Evolutionary conservation across 2,329 filamentous ascomycete species (phyloP).

Genomic region (Beauveria australis): DNA sequence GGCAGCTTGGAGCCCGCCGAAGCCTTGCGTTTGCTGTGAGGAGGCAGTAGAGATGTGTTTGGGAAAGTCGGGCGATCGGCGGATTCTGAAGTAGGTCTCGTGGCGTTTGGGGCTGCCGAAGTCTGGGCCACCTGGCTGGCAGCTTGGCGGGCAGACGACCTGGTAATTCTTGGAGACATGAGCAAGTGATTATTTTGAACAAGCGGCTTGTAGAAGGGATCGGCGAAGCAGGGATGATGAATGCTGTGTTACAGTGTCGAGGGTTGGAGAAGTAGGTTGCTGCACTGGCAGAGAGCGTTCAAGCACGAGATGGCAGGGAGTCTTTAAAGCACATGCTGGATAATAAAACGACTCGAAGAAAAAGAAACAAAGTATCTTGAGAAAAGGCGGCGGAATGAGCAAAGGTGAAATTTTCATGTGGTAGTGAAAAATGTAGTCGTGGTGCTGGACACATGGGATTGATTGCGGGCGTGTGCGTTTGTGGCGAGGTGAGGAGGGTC

Average conservation of each 20-base stretch:
- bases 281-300: constrained; percentile 7
- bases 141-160: constrained; percentile 87
- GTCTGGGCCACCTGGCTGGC: constrained; percentile 51
- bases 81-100: constrained; percentile 30
- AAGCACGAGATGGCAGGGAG: constrained; percentile 11
- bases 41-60: constrained; percentile 32
- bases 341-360: not conserved
- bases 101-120: constrained; percentile 31
- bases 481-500: not conserved
- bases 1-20: constrained; percentile 44
- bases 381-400: not conserved
- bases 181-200: constrained; percentile 41
- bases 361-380: not conserved
- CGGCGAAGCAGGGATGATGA: not conserved
- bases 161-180: constrained; percentile 96
- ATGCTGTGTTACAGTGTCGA: not conserved
- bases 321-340: not conserved
- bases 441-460: not conserved
- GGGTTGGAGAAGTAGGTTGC: not conserved
- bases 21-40: constrained; percentile 79
- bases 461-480: not conserved
- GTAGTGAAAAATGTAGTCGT: constrained; percentile 9
- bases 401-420: not conserved
- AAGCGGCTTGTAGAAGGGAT: constrained; percentile 11
- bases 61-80: constrained; percentile 30